Percentiles rank a stretch among this genome's conserved stretches.
Conservation (phyloP, 208 protist genomes). For the Kentomonas sorsogonicus region DNA sequence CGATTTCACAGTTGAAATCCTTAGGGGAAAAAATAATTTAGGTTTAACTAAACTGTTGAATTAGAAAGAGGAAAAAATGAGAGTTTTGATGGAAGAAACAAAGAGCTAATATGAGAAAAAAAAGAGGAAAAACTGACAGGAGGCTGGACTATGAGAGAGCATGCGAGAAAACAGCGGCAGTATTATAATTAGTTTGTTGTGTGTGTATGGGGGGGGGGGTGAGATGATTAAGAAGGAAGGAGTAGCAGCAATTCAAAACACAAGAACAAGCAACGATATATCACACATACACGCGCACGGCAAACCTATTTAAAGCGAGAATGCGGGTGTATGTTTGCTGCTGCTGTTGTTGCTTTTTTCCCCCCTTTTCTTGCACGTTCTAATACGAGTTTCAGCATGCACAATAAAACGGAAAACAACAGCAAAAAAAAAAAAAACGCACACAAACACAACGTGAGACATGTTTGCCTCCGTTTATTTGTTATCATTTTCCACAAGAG, state of each 20-base stretch:
- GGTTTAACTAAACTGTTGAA: neutral
- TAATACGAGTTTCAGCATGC: neutral
- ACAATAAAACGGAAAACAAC: conserved; percentile 8
- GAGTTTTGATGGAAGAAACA: neutral
- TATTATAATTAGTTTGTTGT: too few relatives aligned
- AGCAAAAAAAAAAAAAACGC: conserved; percentile 12
- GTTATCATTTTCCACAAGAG: too few relatives aligned
- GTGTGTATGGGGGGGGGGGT: too few relatives aligned
- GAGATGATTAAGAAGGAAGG: too few relatives aligned
- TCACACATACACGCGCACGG: too few relatives aligned
- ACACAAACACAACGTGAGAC: neutral
- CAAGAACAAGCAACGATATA: too few relatives aligned
- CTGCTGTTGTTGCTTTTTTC: neutral
- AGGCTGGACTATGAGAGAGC: too few relatives aligned
- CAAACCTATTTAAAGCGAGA: neutral
- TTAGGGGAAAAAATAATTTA: neutral
- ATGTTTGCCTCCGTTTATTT: neutral
- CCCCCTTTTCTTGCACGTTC: neutral
- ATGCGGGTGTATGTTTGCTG: neutral
- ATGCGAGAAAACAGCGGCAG: too few relatives aligned
- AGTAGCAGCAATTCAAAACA: too few relatives aligned
- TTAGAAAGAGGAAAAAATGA: neutral
- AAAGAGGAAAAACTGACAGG: too few relatives aligned
- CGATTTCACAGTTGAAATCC: too few relatives aligned
- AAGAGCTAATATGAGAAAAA: neutral